Evolutionary conservation across 106 monocot species (phyloP).

Genomic region (Apostasia shenzhenica): DNA sequence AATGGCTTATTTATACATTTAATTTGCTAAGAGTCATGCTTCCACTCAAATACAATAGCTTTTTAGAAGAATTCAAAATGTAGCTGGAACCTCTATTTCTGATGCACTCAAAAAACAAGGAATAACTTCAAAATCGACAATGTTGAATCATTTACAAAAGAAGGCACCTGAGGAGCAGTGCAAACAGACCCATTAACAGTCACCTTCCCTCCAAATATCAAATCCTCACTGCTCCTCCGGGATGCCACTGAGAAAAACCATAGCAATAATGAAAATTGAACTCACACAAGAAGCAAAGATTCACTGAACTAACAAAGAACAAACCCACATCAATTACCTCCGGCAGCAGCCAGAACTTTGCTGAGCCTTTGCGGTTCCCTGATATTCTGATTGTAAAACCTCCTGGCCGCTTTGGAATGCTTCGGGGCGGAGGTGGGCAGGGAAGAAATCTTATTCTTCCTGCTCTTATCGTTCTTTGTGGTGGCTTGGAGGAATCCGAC

Average conservation of each 20-base stretch:
- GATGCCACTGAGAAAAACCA: slow-evolving; percentile 62
- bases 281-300: background rate
- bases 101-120: too few relatives aligned
- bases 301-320: background rate
- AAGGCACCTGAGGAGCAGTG: slow-evolving; percentile 77
- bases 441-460: slow-evolving; percentile 10
- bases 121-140: background rate
- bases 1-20: too few relatives aligned
- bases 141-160: background rate
- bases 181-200: slow-evolving; percentile 88
- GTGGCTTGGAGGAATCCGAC: slow-evolving; percentile 57
- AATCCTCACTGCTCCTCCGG: slow-evolving; percentile 72
- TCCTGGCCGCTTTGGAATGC: slow-evolving; percentile 94
- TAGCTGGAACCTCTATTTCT: too few relatives aligned
- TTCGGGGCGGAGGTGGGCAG: slow-evolving; percentile 24
- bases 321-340: slow-evolving; percentile 39
- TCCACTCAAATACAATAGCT: too few relatives aligned
- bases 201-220: slow-evolving; percentile 90
- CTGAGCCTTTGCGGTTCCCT: slow-evolving; percentile 75
- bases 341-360: slow-evolving; percentile 81
- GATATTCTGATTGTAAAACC: slow-evolving; percentile 81
- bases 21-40: too few relatives aligned
- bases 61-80: too few relatives aligned
- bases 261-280: background rate
- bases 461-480: slow-evolving; percentile 26